Conservation (phyloP, 148 eudicot species). For the Linanthus parryae region DNA sequence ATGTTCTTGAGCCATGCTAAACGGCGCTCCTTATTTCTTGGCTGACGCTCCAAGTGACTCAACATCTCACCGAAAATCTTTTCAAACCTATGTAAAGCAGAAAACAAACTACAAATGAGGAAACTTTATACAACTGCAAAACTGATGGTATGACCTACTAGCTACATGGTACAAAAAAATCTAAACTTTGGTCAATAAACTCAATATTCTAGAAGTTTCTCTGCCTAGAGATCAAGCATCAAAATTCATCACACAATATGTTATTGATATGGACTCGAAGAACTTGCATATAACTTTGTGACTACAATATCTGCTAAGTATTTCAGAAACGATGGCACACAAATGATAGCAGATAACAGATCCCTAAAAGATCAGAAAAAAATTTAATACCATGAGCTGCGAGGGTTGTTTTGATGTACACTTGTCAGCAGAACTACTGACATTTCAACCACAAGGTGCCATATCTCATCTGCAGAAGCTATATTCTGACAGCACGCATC, state of each 20-base stretch:
- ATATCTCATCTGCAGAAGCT: conserved; percentile 80
- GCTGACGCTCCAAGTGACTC: conserved; percentile 90
- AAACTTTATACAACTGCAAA: conserved; percentile 4
- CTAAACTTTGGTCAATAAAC: no score
- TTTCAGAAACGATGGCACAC: no score
- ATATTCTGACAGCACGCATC: conserved; percentile 93
- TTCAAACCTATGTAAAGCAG: conserved; percentile 60
- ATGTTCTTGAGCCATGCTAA: conserved; percentile 71
- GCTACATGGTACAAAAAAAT: background rate
- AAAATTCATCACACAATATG: no score
- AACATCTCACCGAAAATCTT: conserved; percentile 87
- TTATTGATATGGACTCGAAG: no score
- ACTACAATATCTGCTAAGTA: no score
- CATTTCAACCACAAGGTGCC: conserved; percentile 93
- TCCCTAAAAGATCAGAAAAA: no score
- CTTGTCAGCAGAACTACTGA: conserved; percentile 59
- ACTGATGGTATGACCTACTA: background rate
- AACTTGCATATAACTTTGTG: no score
- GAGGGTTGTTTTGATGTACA: conserved; percentile 70
- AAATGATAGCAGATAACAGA: no score
- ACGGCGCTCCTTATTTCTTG: conserved; percentile 79
- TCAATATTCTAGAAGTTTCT: no score
- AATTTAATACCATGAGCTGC: conserved; percentile 71
- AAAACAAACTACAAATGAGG: no score
- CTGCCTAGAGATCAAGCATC: no score